Evolutionary conservation across 441 rosid species (phyloP), one percentile per base, ranked within the genome.

Genomic region (Adansonia gregorii): DNA sequence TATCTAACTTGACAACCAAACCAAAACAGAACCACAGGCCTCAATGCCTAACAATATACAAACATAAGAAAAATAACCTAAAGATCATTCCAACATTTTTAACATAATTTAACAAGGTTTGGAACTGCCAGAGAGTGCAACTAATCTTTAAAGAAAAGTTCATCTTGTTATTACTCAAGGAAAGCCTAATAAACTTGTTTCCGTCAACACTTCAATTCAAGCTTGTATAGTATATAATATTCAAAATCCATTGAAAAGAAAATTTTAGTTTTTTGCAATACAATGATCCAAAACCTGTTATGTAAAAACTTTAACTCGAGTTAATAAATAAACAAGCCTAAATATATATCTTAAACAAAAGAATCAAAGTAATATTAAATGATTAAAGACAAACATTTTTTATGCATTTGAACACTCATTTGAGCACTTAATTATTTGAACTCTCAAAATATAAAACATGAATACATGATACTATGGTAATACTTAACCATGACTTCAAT

Each of bases 151-250:
- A 58, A 19, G 31, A 20, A 10, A 58, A 20, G 63, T 56, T 9
- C 52, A 48, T 48, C 0, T 0, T 20, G 63, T 58, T 31, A 31
- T 31, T 31, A 3, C 39, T 31, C 4, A 31, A 31, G 39, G 3
- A 31, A 31, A 31, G 94, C 17, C 99, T 97, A 60, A 97, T 92
- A 88, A 92, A 95, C 87, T 95, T 91, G 85, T 94, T 94, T 79
- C 99, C 99, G 82, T 95, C 99, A 0, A 85, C 88, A 63, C 94
- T 95, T 97, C 99, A 95, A 92, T 78, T 92, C 90, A 95, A 82
- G 79, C 99, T 82, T 19, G 98, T 94, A 87, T 98, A 95, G 88
- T 88, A 92, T 9, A 90, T 94, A 52, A 88, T 90, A 97, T 95
- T 85, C 82, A 80, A 65, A 69, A 43, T 0, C n/a, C 19, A 58